Evolutionary conservation across 139 green algal genomes (phyloP), one percentile per base, ranked within the genome.

Genomic region (Yamagishiella unicocca): DNA sequence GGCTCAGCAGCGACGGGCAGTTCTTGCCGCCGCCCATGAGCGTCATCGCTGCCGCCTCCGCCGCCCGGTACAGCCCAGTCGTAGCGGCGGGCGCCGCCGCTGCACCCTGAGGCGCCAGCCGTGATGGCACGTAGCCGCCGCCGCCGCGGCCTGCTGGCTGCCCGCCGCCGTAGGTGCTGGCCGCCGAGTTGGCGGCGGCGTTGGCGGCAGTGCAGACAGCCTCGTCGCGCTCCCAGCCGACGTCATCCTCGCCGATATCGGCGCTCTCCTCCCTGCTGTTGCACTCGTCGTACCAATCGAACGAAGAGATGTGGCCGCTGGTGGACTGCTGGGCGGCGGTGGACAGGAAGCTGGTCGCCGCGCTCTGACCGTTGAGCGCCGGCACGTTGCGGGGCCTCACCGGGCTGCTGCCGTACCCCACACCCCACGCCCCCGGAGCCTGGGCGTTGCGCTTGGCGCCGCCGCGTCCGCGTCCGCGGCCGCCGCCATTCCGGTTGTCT

Each of bases 211-310:
- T 22, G 14, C 81, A 31, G 25, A 29, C 43, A 3, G 0, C 50
- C 8, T 40, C 76, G 0, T 40, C 54, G 58, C 70, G 17, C 8
- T 45, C 79, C 4, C 31, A 33, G 0, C 4, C 75, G 53, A 12
- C n/a, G 10, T 27, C 55, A 4, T 14, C 77, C 21, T 14, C 38
- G 45, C 78, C 79, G 35, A 17, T 29, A 35, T 5, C 35, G 67
- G 29, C 62, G 29, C 62, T n/a, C n/a, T 40, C 29, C 7, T n/a
- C 62, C 40, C 25, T 42, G 72, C 45, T 50, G 78, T 58, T 80
- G 53, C 82, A 73, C 83, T 88, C 83, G 83, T 88, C 83, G 40
- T 45, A 64, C 70, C 83, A 88, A 0, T 74, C 68, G 8, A 78
- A 37, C 12, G 78, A 68, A 4, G 55, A 73, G 12, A 58, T 0